Conservation (phyloP, 305 asterid genomes). For the Fraxinus latifolia region DNA sequence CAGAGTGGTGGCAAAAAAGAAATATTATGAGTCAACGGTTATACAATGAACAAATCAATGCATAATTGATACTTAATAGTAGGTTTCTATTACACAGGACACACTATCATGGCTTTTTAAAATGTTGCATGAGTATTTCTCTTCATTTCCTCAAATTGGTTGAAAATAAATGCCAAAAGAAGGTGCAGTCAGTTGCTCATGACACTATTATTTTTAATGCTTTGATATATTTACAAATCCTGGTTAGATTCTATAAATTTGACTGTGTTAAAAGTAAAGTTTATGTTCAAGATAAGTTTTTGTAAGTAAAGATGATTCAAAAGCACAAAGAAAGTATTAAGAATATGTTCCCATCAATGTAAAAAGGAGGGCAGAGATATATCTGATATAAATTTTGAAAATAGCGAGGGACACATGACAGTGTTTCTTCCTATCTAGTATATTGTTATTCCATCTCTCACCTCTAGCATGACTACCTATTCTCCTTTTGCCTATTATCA, state of each 20-base stretch:
- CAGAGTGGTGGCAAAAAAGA: background rate
- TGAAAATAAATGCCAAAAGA: background rate
- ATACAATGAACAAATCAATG: background rate
- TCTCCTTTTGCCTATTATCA: background rate
- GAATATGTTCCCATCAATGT: background rate
- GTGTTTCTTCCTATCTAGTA: conserved; percentile 4
- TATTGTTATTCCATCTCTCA: conserved; percentile 16
- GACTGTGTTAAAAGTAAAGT: background rate
- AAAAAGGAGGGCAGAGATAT: background rate
- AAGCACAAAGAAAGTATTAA: background rate
- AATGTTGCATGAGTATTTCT: background rate
- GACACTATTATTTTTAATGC: background rate
- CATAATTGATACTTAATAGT: background rate
- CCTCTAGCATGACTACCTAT: background rate
- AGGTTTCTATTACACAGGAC: background rate
- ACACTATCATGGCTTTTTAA: background rate
- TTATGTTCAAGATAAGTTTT: background rate
- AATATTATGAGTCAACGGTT: background rate
- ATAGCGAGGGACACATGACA: background rate
- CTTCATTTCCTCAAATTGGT: background rate
- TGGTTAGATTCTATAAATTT: background rate
- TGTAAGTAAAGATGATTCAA: background rate
- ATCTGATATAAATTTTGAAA: conserved; percentile 2
- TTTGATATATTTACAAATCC: background rate
- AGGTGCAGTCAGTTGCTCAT: background rate